Base-by-base conservation (phyloP, 495 filamentous ascomycete genomes). In the Penicillium psychrofluorescens region DNA sequence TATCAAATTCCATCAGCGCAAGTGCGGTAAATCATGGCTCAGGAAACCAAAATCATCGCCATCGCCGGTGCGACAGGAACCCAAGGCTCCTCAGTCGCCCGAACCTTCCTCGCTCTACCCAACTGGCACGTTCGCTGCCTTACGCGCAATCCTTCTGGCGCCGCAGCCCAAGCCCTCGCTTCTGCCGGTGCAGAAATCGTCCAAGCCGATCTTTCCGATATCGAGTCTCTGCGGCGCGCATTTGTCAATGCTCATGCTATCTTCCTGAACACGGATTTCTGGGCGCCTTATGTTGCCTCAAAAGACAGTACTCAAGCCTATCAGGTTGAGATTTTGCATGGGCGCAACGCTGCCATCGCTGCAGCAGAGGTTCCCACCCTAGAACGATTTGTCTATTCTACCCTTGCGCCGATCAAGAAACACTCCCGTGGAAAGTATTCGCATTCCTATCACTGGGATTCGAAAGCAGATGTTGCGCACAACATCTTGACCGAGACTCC, bases 241-340 rank as follows among this genome's bases (percentile, higher is more conserved):
- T 73, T 82, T 50, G 31, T 51, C 6, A 70, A 67, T 29, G 71
- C 70, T 4, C 57, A 64, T 35, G 71, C 61, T 27, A 72, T 80
- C 54, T 82, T 78, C 51, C 57, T 62, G 41, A 67, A 71, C 11
- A 81, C 77, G 0, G 73, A 81, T 38, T 80, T 76, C 59, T 72
- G 66, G 66, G 40, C 37, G 28, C 48, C 54, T 0, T 66, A 62
- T 15, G 46, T 43, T 7, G 29, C 51, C 7, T 49, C 54, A 36
- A 46, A 52, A 15, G 59, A 57, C 35, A 66, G 69, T 40, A 55
- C 63, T 36, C 54, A 68, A 29, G 75, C 68, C 7, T 75, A 69
- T 40, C 65, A 77, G 6, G 45, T 59, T 7, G 76, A 80, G 45
- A 39, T 75, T 4, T 51, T 55, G 27, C 68, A 77, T 32, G 68